Conservation (phyloP, 2,329 filamentous ascomycete species). For the Leptosphaerulina australis region DNA sequence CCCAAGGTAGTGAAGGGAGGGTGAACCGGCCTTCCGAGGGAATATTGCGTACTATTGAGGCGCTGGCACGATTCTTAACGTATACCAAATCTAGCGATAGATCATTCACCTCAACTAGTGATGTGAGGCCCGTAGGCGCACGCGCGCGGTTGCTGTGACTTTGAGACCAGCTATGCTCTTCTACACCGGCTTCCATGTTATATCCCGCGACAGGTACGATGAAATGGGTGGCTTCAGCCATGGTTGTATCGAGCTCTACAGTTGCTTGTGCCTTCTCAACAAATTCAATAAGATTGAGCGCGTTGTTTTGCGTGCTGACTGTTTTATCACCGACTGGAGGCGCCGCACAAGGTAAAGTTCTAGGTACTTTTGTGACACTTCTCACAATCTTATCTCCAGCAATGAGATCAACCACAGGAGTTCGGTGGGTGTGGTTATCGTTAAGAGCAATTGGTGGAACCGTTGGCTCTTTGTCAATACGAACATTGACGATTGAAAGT, state of each 20-base stretch:
- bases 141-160: neutral
- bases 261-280: neutral
- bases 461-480: neutral
- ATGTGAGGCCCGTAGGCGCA: neutral
- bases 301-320: neutral
- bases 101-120: rapidly evolving
- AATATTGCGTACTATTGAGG: neutral
- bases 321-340: neutral
- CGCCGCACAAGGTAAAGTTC: neutral
- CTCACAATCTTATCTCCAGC: neutral
- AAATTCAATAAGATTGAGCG: neutral
- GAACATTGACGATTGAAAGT: neutral
- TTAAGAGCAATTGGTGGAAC: neutral
- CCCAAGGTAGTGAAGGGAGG: slow-evolving; percentile 2
- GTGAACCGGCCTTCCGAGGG: neutral
- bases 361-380: neutral
- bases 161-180: neutral
- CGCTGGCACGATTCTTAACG: neutral
- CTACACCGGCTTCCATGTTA: neutral
- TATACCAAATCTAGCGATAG: neutral
- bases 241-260: neutral
- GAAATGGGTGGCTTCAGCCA: neutral
- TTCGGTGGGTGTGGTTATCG: neutral
- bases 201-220: too few relatives aligned
- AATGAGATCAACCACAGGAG: neutral